phyloP scores from a whole-genome alignment of 768 basidiomycete genomes.

The Kwoniella mangroviensis region DNA sequence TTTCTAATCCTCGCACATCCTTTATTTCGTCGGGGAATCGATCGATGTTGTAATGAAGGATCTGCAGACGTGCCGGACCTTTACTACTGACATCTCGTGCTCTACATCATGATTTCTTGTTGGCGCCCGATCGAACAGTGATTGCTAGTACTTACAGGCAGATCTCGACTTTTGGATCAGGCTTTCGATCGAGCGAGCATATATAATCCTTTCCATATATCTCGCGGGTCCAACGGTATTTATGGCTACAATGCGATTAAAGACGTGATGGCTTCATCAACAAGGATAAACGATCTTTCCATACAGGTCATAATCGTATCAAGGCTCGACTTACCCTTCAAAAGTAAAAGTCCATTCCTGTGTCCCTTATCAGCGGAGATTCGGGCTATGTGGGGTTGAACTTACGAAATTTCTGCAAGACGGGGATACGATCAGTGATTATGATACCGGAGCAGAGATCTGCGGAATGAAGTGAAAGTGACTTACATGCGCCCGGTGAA shows the following conservation, averaged over 20 bases:
- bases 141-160: slow-evolving; percentile 43
- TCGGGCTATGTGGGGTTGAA: not conserved
- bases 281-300: not conserved
- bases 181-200: slow-evolving; percentile 53
- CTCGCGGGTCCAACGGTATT: slow-evolving; percentile 48
- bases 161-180: slow-evolving; percentile 55
- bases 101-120: slow-evolving; percentile 18
- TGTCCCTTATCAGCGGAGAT: not conserved
- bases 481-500: slow-evolving; percentile 53
- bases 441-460: no score
- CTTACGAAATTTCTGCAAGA: slow-evolving; percentile 18
- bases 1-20: slow-evolving; percentile 52
- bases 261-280: not conserved
- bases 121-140: no score
- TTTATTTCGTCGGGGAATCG: slow-evolving; percentile 53
- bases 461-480: no score
- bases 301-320: not conserved
- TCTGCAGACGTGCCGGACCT: slow-evolving; percentile 50
- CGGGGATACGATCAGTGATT: not conserved
- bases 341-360: slow-evolving; percentile 57
- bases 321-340: slow-evolving; percentile 38
- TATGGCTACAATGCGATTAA: slow-evolving; percentile 34
- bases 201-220: slow-evolving; percentile 51
- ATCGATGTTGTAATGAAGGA: slow-evolving; percentile 56
- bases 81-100: slow-evolving; percentile 45